Percentiles rank a stretch among this genome's conserved stretches.
These are phyloP conservation scores for Cladosporium sp. DNA, from an alignment of 2,329 filamentous ascomycete genomes.

Conservation along the genomic window DNA sequence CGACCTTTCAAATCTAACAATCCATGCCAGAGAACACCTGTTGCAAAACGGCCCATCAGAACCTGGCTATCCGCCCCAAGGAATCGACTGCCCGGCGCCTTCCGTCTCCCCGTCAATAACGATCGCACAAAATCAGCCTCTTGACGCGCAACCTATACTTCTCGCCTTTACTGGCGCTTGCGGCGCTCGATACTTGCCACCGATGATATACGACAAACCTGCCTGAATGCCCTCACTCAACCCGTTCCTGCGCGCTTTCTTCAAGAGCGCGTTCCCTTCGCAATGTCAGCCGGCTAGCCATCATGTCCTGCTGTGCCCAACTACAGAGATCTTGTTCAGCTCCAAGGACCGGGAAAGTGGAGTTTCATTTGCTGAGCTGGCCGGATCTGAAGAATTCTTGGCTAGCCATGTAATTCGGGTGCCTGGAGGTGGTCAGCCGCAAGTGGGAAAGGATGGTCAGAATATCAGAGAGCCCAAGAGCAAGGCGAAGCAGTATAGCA, in stretches of 20 bases:
- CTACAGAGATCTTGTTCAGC: slow-evolving; percentile 85
- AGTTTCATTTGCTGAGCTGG: slow-evolving; percentile 70
- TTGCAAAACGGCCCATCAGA: too few species aligned
- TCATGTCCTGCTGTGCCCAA: slow-evolving; percentile 89
- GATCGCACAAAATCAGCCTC: not conserved
- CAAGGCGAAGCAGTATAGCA: slow-evolving; percentile 92
- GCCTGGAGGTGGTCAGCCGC: slow-evolving; percentile 46
- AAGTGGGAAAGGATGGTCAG: slow-evolving; percentile 39
- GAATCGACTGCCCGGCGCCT: not conserved
- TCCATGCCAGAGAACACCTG: too few species aligned
- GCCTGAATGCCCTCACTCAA: slow-evolving; percentile 66
- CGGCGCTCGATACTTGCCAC: not conserved
- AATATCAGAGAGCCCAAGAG: slow-evolving; percentile 76
- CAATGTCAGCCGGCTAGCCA: slow-evolving; percentile 91
- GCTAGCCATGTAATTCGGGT: slow-evolving; percentile 94
- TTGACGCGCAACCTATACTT: not conserved
- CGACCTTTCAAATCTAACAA: too few species aligned
- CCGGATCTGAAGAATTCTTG: slow-evolving; percentile 88
- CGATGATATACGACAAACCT: slow-evolving; percentile 17
- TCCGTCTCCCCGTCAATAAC: not conserved
- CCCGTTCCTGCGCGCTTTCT: slow-evolving; percentile 97
- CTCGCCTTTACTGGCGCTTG: not conserved
- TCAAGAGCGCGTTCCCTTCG: slow-evolving; percentile 85
- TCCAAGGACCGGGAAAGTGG: slow-evolving; percentile 84
- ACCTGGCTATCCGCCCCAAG: not conserved